Evolutionary conservation across 2,329 filamentous ascomycete genomes (phyloP), one percentile per base, ranked within the genome.

Genomic region (Cladosporium austrohemisphaericum): DNA sequence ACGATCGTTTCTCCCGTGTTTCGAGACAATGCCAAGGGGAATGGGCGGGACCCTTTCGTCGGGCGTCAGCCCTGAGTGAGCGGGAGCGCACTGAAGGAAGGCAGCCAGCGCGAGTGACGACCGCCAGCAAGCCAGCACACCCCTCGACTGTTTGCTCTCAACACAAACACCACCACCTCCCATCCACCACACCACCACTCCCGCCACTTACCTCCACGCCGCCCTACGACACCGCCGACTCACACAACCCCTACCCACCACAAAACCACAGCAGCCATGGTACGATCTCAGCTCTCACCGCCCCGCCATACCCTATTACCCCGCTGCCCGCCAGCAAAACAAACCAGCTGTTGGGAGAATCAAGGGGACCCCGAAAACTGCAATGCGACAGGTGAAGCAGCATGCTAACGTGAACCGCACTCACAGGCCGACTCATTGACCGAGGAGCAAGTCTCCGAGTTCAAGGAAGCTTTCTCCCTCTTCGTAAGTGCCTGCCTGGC

Each of bases 401-500:
- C 16, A 29, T 37, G 47, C 58, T 60, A 52, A 59, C 57, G 11
- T 19, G n/a, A 29, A 35, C 6, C 16, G 32, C 18, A 20, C 22
- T 26, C 1, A 35, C 71, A 97, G 92, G 92, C 92, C 72, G 93
- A 98, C 73, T 92, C 92, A 73, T 86, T 98, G 69, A 97, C 93
- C 65, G 93, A 98, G 81, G 93, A 98, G 79, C 93, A 98, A 83
- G 93, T 98, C 72, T 97, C 93, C 71, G 93, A 98, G 79, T 98
- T 97, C 81, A 98, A 97, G 87, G 93, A 98, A 79, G 93, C 93
- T 49, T 98, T 98, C 78, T 98, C 93, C 72, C 88, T 98, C 61
- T 98, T 98, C 76, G 93, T 98, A 85, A 85, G 93, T 84, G 49
- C 31, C 50, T 37, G 41, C 32, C 47, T 35, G 20, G 28, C 26